Base-by-base conservation (phyloP, 495 filamentous ascomycete genomes). In the Pyrenula aspistea region DNA sequence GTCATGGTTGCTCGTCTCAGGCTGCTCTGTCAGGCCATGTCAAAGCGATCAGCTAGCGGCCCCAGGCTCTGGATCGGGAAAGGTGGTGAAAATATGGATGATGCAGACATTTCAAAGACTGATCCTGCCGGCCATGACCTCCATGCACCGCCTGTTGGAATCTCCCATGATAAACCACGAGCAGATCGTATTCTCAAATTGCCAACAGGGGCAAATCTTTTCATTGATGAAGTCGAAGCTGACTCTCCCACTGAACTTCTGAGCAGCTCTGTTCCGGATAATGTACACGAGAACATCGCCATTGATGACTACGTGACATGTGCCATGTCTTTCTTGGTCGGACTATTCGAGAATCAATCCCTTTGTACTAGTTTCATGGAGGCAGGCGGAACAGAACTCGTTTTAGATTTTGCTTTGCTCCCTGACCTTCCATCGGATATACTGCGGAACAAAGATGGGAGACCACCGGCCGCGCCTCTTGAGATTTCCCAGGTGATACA, bases 1-100 rank as follows among this genome's bases (percentile, higher is more conserved):
- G 80, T 87, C 53, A 95, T 96, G 89, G 79, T 94, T 42, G 83
- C 81, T 22, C 81, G 88, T 57, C 85, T 96, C 42, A 77, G 78
- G 24, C 68, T 84, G 54, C 67, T 96, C 24, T 88, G 86, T 58
- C 79, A 79, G 54, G 72, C 71, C 12, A 84, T 86, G 67, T 85
- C 87, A 2, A 77, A 75, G 63, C 74, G 79, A 42, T 68, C 80
- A 21, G 87, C 85, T 10, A 78, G 85, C 68, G 93, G 93, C 53
- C 81, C 88, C 0, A 94, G 91, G 64, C 73, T 97, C 20, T 87
- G 87, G 77, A 74, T 81, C 25, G 74, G 82, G 57, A 64, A 67
- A 12, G 71, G 70, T 23, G 31, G 8, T 4, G 31, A 42, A 42
- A 8, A 4, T 20, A 52, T 22, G 22, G 12, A 12, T 12, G 22